Evolutionary conservation across 805 yeast species (phyloP).

Genomic region (Wickerhamomyces sydowiorum): DNA sequence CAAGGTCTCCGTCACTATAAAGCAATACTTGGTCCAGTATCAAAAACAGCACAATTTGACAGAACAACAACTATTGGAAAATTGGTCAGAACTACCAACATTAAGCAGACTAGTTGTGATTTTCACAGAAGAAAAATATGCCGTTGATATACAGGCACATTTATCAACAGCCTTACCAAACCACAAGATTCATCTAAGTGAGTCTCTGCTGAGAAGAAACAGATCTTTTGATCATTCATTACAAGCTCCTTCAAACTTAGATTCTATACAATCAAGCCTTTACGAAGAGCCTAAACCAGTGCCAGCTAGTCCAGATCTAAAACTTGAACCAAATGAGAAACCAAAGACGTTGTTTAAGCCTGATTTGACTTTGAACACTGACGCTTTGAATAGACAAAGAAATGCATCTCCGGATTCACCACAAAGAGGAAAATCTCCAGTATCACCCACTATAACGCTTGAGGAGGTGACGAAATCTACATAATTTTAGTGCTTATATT

Average conservation of each 20-base stretch:
- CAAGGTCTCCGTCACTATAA: conserved; percentile 12
- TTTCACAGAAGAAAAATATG: conserved; percentile 21
- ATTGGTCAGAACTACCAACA: conserved; percentile 35
- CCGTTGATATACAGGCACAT: conserved; percentile 17
- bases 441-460: conserved; percentile 1
- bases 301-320: not conserved
- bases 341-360: conserved; percentile 2
- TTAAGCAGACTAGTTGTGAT: conserved; percentile 37
- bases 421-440: not conserved
- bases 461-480: not conserved
- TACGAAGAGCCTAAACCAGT: conserved; percentile 20
- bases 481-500: not conserved
- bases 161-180: conserved; percentile 15
- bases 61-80: conserved; percentile 10
- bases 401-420: not conserved
- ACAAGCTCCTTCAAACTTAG: conserved; percentile 16
- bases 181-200: conserved; percentile 27
- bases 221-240: conserved; percentile 19
- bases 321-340: not conserved
- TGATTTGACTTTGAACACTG: not conserved
- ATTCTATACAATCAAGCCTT: conserved; percentile 9
- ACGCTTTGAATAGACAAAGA: not conserved
- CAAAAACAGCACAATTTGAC: not conserved
- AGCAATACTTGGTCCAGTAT: conserved; percentile 9
- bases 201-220: conserved; percentile 26